A percentile compares a stretch with the other conserved stretches of the same genome.
These are phyloP conservation scores for Eimeria necatrix DNA, from an alignment of 169 alveolate species.

Conservation along the genomic window DNA sequence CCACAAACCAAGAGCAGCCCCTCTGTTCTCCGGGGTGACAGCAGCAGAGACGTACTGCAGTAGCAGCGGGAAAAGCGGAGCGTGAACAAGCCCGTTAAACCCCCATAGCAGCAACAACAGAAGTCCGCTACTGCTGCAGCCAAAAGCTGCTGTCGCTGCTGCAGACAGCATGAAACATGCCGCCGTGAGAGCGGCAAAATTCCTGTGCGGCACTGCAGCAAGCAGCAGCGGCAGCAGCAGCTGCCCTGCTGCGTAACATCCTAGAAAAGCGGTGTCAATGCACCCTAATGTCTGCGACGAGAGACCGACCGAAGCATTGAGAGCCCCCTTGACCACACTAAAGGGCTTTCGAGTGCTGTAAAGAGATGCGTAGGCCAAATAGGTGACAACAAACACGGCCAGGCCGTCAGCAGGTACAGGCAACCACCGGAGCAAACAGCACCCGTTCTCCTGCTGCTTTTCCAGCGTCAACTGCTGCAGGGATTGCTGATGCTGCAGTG, in stretches of 20 bases:
- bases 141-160: constrained; percentile 67
- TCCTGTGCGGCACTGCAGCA: constrained; percentile 54
- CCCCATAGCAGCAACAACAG: constrained; percentile 58
- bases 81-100: constrained; percentile 83
- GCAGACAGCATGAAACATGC: background rate
- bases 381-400: constrained; percentile 73
- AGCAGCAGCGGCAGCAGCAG: constrained; percentile 81
- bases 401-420: constrained; percentile 8
- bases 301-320: constrained; percentile 71
- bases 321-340: constrained; percentile 84
- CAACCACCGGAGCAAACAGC: constrained; percentile 3
- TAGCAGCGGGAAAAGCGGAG: constrained; percentile 85
- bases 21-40: constrained; percentile 78
- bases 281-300: constrained; percentile 82
- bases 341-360: constrained; percentile 86
- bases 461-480: background rate
- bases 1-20: constrained; percentile 84
- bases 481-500: background rate
- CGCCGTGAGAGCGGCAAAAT: background rate
- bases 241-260: constrained; percentile 86
- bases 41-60: constrained; percentile 78
- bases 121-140: constrained; percentile 15
- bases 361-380: constrained; percentile 81
- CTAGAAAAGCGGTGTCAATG: constrained; percentile 86
- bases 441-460: background rate